phyloP scores from a whole-genome alignment of 2,329 filamentous ascomycete genomes.

The Leptographium flavum region DNA sequence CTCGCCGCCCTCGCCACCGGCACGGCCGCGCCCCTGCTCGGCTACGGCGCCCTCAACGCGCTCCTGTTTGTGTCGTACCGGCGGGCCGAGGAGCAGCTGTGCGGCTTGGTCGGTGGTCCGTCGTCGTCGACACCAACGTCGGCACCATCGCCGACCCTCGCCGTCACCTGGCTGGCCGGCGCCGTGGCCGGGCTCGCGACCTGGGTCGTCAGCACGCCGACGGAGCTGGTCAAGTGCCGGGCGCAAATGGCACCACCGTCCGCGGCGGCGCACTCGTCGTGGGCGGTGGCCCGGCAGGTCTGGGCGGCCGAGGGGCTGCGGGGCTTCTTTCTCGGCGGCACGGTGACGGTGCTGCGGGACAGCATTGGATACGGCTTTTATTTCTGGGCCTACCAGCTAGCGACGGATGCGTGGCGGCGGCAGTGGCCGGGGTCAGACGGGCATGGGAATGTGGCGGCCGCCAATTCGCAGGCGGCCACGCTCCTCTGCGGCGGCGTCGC shows the following conservation, averaged over 20 bases:
- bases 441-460: conserved; percentile 14
- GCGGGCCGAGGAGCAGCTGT: conserved; percentile 51
- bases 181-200: conserved; percentile 71
- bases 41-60: conserved; percentile 83
- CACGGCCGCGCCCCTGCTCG: conserved; percentile 70
- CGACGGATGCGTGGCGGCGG: conserved; percentile 32
- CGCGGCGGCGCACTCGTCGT: conserved; percentile 31
- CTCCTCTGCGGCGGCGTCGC: conserved; percentile 78
- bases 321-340: conserved; percentile 70
- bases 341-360: conserved; percentile 69
- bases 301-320: conserved; percentile 40
- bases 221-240: conserved; percentile 81
- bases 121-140: not conserved
- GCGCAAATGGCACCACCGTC: conserved; percentile 48
- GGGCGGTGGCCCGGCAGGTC: conserved; percentile 48
- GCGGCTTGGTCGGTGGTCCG: no score
- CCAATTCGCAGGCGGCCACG: conserved; percentile 30
- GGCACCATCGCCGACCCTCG: conserved; percentile 20
- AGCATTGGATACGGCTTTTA: conserved; percentile 95
- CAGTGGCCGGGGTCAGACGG: not conserved
- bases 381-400: conserved; percentile 83
- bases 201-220: conserved; percentile 76
- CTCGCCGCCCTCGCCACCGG: conserved; percentile 40
- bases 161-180: conserved; percentile 65
- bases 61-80: conserved; percentile 87